Evolutionary conservation across 2,329 filamentous ascomycete genomes (phyloP), one percentile per base, ranked within the genome.

Genomic region (Simplicillium sp.): DNA sequence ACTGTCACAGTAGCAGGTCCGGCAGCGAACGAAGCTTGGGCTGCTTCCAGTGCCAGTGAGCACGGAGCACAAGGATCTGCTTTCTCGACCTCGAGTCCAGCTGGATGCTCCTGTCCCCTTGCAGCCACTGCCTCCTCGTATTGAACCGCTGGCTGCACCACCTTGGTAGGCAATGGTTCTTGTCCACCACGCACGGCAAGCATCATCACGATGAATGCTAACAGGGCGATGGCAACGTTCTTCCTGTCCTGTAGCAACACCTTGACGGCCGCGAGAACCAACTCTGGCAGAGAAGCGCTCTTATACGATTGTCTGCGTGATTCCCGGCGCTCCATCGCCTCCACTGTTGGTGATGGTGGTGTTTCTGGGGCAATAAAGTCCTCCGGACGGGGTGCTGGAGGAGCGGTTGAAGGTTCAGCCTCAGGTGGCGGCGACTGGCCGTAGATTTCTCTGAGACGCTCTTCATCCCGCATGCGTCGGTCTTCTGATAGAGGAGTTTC

Each of bases 181-280:
- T 15, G 14, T 12, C 54, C 44, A 44, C 60, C 44, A 38, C 59
- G 48, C 11, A 71, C 39, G 2, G 73, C 70, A 9, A 80, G 60
- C 20, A 75, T 41, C 12, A 78, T 48, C 2, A 78, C 66, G n/a
- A 81, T 53, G 2, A 73, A 43, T 41, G 71, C 68, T 38, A 82
- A 59, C 1, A 74, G 50, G 5, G 65, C 61, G 18, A 82, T 80
- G n/a, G 68, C 59, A 9, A 80, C 54, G 42, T 81, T 82, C 59
- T 73, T 79, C 43, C 66, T 66, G 48, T 82, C 77, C 36, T 70
- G 66, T 49, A 81, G 51, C 14, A 75, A 55, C 7, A 81, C 70
- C 28, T 68, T 65, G 38, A 64, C 60, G 0, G 75, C 73, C 46
- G 76, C 71, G 8, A 75, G 49, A 0, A 81, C 51, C 8, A 81